phyloP scores from a whole-genome alignment of 805 yeast genomes.

The Yamadazyma tumulicola region DNA sequence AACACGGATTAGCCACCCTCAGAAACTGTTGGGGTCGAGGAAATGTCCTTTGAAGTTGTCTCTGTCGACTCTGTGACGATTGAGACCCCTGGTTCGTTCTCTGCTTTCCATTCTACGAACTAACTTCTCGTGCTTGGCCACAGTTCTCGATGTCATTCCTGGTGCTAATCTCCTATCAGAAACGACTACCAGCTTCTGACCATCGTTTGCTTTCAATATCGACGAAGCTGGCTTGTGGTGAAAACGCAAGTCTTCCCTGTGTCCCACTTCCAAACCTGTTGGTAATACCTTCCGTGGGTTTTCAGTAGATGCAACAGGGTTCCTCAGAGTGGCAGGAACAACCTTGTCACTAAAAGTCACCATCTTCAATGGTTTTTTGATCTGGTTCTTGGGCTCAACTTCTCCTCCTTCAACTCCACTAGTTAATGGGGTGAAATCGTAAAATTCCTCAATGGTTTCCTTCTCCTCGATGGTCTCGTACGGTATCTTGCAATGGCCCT shows the following conservation, averaged over 20 bases:
- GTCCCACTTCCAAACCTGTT: slow-evolving; percentile 76
- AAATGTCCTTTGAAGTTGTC: slow-evolving; percentile 35
- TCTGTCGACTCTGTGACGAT: slow-evolving; percentile 22
- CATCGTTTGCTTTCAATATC: slow-evolving; percentile 41
- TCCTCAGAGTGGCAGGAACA: slow-evolving; percentile 6
- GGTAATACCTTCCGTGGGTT: slow-evolving; percentile 43
- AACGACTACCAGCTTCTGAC: slow-evolving; percentile 70
- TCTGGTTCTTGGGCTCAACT: too few relatives aligned
- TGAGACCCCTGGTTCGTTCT: slow-evolving; percentile 21
- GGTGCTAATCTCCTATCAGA: slow-evolving; percentile 58
- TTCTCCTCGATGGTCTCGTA: slow-evolving; percentile 41
- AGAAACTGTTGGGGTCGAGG: neutral
- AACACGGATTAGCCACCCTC: too few relatives aligned
- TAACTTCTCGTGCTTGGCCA: slow-evolving; percentile 33
- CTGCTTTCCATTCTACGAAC: slow-evolving; percentile 20
- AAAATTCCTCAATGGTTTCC: slow-evolving; percentile 33
- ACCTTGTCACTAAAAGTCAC: slow-evolving; percentile 8
- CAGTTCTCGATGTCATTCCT: slow-evolving; percentile 26
- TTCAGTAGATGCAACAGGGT: slow-evolving; percentile 22
- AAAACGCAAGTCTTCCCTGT: slow-evolving; percentile 68
- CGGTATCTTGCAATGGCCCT: slow-evolving; percentile 46
- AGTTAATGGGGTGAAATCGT: slow-evolving; percentile 12
- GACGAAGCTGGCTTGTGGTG: slow-evolving; percentile 55
- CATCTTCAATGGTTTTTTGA: slow-evolving; percentile 5
- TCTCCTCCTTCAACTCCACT: slow-evolving; percentile 13